Conservation (phyloP, 257 asterid species). For the Salvia rosmarinus region DNA sequence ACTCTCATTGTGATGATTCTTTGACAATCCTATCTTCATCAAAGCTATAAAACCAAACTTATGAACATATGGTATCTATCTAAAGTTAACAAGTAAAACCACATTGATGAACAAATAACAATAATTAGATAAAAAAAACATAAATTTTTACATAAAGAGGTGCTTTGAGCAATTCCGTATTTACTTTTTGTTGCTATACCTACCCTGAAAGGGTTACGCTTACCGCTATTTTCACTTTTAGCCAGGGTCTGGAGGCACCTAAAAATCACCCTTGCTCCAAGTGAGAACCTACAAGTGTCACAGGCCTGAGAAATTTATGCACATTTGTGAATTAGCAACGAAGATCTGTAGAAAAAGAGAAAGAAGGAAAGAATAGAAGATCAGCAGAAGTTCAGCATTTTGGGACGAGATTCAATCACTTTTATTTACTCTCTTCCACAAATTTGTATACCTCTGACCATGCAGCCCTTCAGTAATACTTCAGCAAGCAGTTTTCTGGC, state of each 20-base stretch:
- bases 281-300: constrained; percentile 93
- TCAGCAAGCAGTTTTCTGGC: constrained; percentile 95
- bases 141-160: neutral
- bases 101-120: constrained; percentile 14
- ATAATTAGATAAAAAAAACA: neutral
- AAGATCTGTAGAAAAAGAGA: neutral
- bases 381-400: constrained; percentile 7
- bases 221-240: constrained; percentile 65
- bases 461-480: constrained; percentile 84
- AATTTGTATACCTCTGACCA: constrained; percentile 68
- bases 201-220: constrained; percentile 24
- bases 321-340: constrained; percentile 28
- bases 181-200: neutral
- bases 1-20: constrained; percentile 3
- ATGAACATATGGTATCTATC: neutral
- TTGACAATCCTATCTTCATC: neutral
- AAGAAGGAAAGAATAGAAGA: constrained; percentile 9
- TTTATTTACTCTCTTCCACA: neutral
- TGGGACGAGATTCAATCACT: constrained; percentile 19
- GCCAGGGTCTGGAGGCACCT: constrained; percentile 86
- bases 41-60: neutral
- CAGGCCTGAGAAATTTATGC: constrained; percentile 75
- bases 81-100: constrained; percentile 10
- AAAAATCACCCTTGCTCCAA: constrained; percentile 94
- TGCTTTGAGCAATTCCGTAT: neutral